phyloP scores from a whole-genome alignment of 1,139 yeast genomes.

The Blastobotrys indianensis region DNA sequence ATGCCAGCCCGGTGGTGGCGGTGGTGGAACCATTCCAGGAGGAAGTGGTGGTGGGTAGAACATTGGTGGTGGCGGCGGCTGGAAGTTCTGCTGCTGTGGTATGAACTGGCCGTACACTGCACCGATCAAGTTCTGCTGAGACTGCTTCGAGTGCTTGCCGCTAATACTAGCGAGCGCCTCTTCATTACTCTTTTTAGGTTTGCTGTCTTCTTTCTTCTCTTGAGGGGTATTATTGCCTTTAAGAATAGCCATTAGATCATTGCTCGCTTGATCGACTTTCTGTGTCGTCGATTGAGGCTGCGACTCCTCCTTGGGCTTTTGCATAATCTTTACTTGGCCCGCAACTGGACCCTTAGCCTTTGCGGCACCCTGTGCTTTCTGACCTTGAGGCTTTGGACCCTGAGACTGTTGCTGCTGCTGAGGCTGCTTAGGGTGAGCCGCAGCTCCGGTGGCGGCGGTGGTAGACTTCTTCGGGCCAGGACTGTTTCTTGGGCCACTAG shows the following conservation, averaged over 20 bases:
- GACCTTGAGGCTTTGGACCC: too few relatives aligned
- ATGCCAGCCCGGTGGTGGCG: constrained; percentile 8
- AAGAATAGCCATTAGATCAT: constrained; percentile 40
- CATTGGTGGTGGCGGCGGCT: constrained; percentile 23
- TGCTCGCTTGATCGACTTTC: constrained; percentile 14
- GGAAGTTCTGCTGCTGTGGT: constrained; percentile 24
- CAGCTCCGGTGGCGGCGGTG: background rate
- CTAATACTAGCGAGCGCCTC: constrained; percentile 33
- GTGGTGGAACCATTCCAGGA: constrained; percentile 21
- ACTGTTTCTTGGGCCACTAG: constrained; percentile 1
- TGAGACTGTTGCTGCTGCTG: too few relatives aligned
- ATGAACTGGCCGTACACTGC: constrained; percentile 35
- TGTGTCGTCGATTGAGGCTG: background rate
- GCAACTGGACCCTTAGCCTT: constrained; percentile 22
- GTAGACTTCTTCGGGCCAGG: background rate
- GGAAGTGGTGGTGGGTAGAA: constrained; percentile 14
- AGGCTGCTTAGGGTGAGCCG: too few relatives aligned
- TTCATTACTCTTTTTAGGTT: constrained; percentile 24
- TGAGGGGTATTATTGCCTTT: constrained; percentile 28
- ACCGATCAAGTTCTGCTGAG: constrained; percentile 43
- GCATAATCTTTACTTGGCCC: constrained; percentile 13
- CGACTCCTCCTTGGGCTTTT: constrained; percentile 5
- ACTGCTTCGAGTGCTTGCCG: constrained; percentile 31
- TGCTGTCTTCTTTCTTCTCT: constrained; percentile 9
- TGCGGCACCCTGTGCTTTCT: constrained; percentile 4